Evolutionary conservation across 805 yeast genomes (phyloP).

Genomic region (Candida silvatica): DNA sequence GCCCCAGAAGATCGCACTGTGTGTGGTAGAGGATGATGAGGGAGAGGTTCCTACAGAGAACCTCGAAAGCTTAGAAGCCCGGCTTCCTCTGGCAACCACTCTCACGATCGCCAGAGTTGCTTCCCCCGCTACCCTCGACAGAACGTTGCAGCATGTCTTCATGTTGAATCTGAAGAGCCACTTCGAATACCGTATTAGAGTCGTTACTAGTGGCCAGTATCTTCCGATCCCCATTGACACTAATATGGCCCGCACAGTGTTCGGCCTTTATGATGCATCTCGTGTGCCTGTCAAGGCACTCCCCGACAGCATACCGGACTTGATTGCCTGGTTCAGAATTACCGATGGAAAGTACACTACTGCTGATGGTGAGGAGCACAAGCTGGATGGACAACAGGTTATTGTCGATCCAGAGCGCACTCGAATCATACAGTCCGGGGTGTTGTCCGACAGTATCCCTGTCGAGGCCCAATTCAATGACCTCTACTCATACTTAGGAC

Average conservation of each 20-base stretch:
- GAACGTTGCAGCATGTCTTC: conserved; percentile 51
- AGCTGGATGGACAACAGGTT: conserved; percentile 29
- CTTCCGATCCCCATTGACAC: conserved; percentile 77
- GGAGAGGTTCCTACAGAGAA: background rate
- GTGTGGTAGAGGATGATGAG: background rate
- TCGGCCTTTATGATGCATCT: conserved; percentile 26
- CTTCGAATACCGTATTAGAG: conserved; percentile 49
- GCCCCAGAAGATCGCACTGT: conserved; percentile 16
- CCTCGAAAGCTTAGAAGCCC: conserved; percentile 11
- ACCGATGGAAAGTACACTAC: conserved; percentile 34
- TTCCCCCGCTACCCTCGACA: conserved; percentile 61
- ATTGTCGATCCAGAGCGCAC: conserved; percentile 63
- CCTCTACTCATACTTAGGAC: conserved; percentile 6
- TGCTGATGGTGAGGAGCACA: conserved; percentile 13
- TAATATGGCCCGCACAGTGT: conserved; percentile 48
- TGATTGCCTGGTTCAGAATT: conserved; percentile 80
- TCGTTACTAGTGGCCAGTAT: conserved; percentile 56
- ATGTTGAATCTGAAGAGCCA: conserved; percentile 50
- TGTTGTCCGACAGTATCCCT: conserved; percentile 32
- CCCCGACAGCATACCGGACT: conserved; percentile 46
- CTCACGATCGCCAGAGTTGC: conserved; percentile 61
- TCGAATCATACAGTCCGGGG: conserved; percentile 61
- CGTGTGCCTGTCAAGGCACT: conserved; percentile 9
- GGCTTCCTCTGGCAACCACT: conserved; percentile 46
- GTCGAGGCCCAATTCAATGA: conserved; percentile 1